Conservation (phyloP, 179 eudicot species). For the Spergularia azorica region DNA sequence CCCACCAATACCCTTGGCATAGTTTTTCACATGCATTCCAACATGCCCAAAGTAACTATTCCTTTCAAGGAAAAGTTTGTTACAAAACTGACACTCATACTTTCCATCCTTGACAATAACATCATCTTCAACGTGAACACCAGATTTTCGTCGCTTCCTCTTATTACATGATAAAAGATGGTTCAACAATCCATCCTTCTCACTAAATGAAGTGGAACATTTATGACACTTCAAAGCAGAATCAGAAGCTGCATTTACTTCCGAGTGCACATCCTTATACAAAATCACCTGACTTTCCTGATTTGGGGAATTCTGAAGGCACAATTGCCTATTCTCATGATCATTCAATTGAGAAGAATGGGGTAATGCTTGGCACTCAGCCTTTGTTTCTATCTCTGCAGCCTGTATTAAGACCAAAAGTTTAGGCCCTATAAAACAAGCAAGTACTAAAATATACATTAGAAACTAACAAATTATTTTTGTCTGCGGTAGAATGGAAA, state of each 20-base stretch:
- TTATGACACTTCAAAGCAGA: slow-evolving; percentile 56
- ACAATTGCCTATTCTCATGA: slow-evolving; percentile 35
- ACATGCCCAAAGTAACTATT: slow-evolving; percentile 74
- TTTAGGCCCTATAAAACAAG: slow-evolving; percentile 17
- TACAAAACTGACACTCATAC: slow-evolving; percentile 82
- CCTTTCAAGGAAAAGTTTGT: slow-evolving; percentile 63
- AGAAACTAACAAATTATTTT: no score
- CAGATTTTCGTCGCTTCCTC: slow-evolving; percentile 62
- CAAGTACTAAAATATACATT: not conserved
- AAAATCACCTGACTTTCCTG: slow-evolving; percentile 40
- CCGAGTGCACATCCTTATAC: slow-evolving; percentile 32
- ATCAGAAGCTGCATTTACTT: slow-evolving; percentile 31
- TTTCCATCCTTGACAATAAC: slow-evolving; percentile 59
- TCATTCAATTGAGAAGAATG: slow-evolving; percentile 25
- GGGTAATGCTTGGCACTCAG: slow-evolving; percentile 28
- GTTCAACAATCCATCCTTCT: slow-evolving; percentile 58
- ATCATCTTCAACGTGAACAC: slow-evolving; percentile 58
- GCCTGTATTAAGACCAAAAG: slow-evolving; percentile 38
- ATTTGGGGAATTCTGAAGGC: slow-evolving; percentile 21
- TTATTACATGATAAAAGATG: slow-evolving; percentile 68
- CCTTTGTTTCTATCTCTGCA: slow-evolving; percentile 14
- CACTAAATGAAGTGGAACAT: slow-evolving; percentile 57
- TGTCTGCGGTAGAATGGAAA: not conserved
- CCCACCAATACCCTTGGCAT: slow-evolving; percentile 48
- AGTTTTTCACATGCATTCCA: slow-evolving; percentile 70